Base-by-base conservation (phyloP, 2,329 filamentous ascomycete genomes). In the Aspergillus ochraceus region DNA sequence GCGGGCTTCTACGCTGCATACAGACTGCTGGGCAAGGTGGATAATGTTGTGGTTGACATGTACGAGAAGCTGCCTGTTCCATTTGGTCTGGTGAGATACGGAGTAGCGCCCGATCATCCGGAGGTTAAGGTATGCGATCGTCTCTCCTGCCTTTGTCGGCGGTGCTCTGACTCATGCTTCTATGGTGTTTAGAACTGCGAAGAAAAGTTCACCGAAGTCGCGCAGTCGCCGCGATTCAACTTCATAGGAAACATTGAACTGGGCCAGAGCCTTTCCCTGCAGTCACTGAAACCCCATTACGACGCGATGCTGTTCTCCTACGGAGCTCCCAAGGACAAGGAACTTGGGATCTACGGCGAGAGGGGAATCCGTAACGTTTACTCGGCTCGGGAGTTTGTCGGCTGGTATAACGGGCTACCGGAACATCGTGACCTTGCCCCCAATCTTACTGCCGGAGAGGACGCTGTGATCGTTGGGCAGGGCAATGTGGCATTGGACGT, bases 331-430 rank as follows among this genome's bases (percentile, higher is more conserved):
- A 86, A 90, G 71, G 95, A 99, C 74, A 88, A 87, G 64, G 87
- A 84, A 57, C 82, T 99, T 0, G 88, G 86, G 0, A 87, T 99
- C 39, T 87, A 90, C 0, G 93, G 94, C 9, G 95, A 99, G 60
- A 64, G 71, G 70, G 83, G 88, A 3, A 75, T 77, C 6, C 78
- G 95, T 6, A 80, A 83, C 26, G 91, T 98, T 19, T 89, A 92
- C 72, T 97, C 93, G 8, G 95, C 95, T 2, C 86, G 95, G 29
- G 89, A 92, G 45, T 97, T 98, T 73, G 95, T 99, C 1, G 95
- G 93, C 19, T 99, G 95, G 95, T 99, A 99, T 76, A 99, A 99
- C 75, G 95, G 95, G 2, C 83, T 97, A 2, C 95, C 95, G 0
- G 90, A 96, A 67, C 90, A 90, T 71, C 84, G 89, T 20, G 76